Evolutionary conservation across 495 filamentous ascomycete genomes (phyloP).

Genomic region (Penicillium lagena): DNA sequence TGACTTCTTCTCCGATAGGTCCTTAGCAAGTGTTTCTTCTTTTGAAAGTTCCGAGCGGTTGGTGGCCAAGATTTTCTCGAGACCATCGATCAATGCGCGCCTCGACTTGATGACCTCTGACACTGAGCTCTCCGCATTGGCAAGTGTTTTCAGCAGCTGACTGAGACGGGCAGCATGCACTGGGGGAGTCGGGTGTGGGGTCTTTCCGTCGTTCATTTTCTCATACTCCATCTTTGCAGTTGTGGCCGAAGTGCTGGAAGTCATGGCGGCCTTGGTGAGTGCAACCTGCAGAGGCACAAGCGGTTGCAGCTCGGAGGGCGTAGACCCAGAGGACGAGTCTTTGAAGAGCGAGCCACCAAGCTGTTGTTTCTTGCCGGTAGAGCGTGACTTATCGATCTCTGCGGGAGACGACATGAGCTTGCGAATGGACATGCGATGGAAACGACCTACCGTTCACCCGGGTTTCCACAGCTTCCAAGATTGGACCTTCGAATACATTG

Average conservation of each 20-base stretch:
- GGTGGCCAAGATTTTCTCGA: slow-evolving; percentile 74
- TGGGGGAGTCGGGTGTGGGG: slow-evolving; percentile 64
- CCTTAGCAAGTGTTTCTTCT: slow-evolving; percentile 58
- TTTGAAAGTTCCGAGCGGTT: slow-evolving; percentile 61
- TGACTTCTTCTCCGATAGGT: slow-evolving; percentile 53
- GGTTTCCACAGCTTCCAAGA: slow-evolving; percentile 71
- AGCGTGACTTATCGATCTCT: slow-evolving; percentile 78
- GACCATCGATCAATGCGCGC: slow-evolving; percentile 62
- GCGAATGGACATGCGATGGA: background rate
- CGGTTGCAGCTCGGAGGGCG: slow-evolving; percentile 71
- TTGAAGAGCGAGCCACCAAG: slow-evolving; percentile 71
- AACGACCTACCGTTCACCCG: slow-evolving; percentile 62
- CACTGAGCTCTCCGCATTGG: slow-evolving; percentile 86
- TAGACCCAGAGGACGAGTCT: slow-evolving; percentile 36
- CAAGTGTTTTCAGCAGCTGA: slow-evolving; percentile 77
- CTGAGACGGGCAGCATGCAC: slow-evolving; percentile 89
- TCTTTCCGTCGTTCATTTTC: slow-evolving; percentile 65
- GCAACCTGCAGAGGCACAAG: slow-evolving; percentile 65
- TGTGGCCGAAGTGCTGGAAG: slow-evolving; percentile 53
- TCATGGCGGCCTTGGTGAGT: slow-evolving; percentile 60
- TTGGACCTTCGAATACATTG: slow-evolving; percentile 71
- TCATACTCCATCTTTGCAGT: slow-evolving; percentile 74
- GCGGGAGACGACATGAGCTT: background rate
- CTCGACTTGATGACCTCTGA: slow-evolving; percentile 87
- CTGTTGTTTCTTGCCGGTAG: slow-evolving; percentile 54